These are phyloP conservation scores for Lachnellula occidentalis DNA, from an alignment of 2,329 filamentous ascomycete species.

Conservation along the genomic window DNA sequence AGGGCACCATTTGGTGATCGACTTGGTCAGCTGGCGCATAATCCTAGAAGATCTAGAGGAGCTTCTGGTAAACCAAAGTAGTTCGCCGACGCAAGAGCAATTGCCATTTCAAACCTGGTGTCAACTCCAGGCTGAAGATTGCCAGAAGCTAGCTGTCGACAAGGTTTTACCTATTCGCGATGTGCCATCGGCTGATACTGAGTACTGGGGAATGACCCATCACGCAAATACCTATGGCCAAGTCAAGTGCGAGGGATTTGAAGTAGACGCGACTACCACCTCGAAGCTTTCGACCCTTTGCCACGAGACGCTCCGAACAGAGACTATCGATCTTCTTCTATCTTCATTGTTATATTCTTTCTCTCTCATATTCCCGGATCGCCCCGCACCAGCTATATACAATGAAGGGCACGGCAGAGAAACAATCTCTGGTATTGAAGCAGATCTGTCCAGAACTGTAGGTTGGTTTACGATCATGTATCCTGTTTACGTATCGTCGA, in stretches of 20 bases:
- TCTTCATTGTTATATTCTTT: slow-evolving; percentile 35
- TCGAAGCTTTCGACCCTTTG: slow-evolving; percentile 21
- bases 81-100: slow-evolving; percentile 10
- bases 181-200: slow-evolving; percentile 1
- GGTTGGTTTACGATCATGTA: slow-evolving; percentile 43
- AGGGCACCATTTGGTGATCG: slow-evolving; percentile 28
- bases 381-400: slow-evolving; percentile 34
- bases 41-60: slow-evolving; percentile 35
- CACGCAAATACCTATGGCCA: slow-evolving; percentile 23
- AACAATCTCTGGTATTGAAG: slow-evolving; percentile 21
- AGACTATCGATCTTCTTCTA: slow-evolving; percentile 37
- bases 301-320: slow-evolving; percentile 31
- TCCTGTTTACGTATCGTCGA: slow-evolving; percentile 21
- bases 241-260: slow-evolving; percentile 34
- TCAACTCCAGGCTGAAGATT: slow-evolving; percentile 30
- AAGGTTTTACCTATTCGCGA: slow-evolving; percentile 25
- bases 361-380: slow-evolving; percentile 31
- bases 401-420: slow-evolving; percentile 40
- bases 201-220: slow-evolving; percentile 26
- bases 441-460: slow-evolving; percentile 37
- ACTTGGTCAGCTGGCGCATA: slow-evolving; percentile 35
- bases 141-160: slow-evolving; percentile 25
- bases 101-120: slow-evolving; percentile 32
- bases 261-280: slow-evolving; percentile 37
- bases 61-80: slow-evolving; percentile 1